phyloP scores from a whole-genome alignment of 768 basidiomycete species.

The Lanmaoa pseudosensibilis region DNA sequence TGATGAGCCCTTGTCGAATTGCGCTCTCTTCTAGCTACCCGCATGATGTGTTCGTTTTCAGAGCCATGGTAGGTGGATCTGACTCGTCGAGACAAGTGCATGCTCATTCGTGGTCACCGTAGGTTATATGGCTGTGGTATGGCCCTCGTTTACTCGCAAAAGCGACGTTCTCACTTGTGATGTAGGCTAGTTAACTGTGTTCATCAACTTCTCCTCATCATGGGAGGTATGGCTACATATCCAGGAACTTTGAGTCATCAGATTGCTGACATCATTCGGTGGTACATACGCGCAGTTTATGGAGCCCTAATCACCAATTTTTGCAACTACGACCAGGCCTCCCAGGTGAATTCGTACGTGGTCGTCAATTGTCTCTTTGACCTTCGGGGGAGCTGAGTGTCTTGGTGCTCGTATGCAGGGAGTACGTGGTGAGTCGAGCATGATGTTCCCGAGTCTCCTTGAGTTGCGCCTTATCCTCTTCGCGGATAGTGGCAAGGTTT shows the following conservation, averaged over 20 bases:
- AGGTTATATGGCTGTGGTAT: constrained; percentile 22
- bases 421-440: constrained; percentile 16
- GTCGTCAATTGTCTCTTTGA: neutral
- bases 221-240: constrained; percentile 14
- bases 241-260: neutral
- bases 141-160: neutral
- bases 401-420: neutral
- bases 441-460: neutral
- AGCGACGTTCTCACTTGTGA: neutral
- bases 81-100: neutral
- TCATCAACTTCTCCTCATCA: constrained; percentile 19
- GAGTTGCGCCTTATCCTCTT: neutral
- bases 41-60: constrained; percentile 1
- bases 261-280: constrained; percentile 5
- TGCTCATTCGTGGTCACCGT: neutral
- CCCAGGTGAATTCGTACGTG: constrained; percentile 12
- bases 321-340: constrained; percentile 11
- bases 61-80: constrained; percentile 9
- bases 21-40: constrained; percentile 3
- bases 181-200: constrained; percentile 15
- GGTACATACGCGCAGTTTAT: constrained; percentile 7
- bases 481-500: constrained; percentile 20
- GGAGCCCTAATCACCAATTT: constrained; percentile 14
- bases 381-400: neutral
- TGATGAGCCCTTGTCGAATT: neutral